Evolutionary conservation across 129 eudicot species (phyloP).

Genomic region (Lactuca saligna): DNA sequence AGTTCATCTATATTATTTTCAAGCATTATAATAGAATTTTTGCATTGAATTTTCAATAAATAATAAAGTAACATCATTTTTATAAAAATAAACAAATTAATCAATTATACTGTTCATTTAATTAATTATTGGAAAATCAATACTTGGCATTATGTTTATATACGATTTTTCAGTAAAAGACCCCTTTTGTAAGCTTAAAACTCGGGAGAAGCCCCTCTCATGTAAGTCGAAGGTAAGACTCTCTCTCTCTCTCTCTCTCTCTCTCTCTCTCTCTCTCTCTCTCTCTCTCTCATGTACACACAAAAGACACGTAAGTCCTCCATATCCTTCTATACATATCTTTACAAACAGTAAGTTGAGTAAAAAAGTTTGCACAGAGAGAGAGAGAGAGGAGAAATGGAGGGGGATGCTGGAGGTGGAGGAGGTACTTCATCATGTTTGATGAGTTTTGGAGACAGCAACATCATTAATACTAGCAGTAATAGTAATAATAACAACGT

Average conservation of each 20-base stretch:
- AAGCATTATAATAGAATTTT: too few species aligned
- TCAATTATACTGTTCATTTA: not conserved
- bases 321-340: constrained; percentile 9
- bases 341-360: constrained; percentile 29
- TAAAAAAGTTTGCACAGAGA: constrained; percentile 18
- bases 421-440: constrained; percentile 43
- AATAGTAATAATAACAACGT: constrained; percentile 15
- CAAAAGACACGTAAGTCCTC: constrained; percentile 9
- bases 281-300: not conserved
- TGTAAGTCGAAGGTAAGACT: constrained; percentile 20
- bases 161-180: constrained; percentile 71
- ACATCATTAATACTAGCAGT: constrained; percentile 13
- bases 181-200: constrained; percentile 59
- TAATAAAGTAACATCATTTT: not conserved
- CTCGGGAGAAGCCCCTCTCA: constrained; percentile 70
- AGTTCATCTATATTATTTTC: not conserved
- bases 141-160: constrained; percentile 31
- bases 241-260: not conserved
- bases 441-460: constrained; percentile 58
- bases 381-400: constrained; percentile 9
- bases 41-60: too few species aligned
- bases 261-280: constrained; percentile 25
- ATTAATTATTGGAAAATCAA: constrained; percentile 23
- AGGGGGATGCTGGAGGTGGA: constrained; percentile 23
- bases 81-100: not conserved